Conservation (phyloP, 208 protist genomes). For the Acanthamoeba culbertsoni region DNA sequence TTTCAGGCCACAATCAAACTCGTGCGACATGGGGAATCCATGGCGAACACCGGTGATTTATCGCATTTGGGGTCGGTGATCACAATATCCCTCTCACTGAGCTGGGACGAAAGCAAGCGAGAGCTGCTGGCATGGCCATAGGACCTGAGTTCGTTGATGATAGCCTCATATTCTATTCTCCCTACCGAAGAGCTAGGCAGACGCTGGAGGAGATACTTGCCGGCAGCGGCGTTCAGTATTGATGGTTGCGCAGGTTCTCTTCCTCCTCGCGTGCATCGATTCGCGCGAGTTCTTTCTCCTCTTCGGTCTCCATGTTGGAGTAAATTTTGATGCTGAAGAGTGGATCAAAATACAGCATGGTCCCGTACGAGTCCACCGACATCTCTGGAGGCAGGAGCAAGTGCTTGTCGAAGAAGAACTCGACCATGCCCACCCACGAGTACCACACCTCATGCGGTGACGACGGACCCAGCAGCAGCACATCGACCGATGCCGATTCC, state of each 20-base stretch:
- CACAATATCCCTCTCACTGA: not conserved
- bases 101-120: not conserved
- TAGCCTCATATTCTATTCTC: not conserved
- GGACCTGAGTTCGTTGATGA: not conserved
- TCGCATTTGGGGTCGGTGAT: constrained; percentile 21
- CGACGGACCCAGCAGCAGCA: not conserved
- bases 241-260: too few species aligned
- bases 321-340: constrained; percentile 3
- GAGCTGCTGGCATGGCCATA: not conserved
- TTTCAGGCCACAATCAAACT: constrained; percentile 12
- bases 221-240: not conserved
- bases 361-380: not conserved
- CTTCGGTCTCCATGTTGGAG: not conserved
- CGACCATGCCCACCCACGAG: not conserved
- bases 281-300: not conserved
- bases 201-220: not conserved
- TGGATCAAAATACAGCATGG: not conserved
- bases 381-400: not conserved
- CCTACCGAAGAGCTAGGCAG: not conserved
- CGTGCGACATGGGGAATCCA: constrained; percentile 23
- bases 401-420: not conserved
- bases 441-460: not conserved
- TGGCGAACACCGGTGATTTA: not conserved
- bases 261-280: too few species aligned
- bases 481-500: not conserved